phyloP scores from a whole-genome alignment of 1,284 basidiomycete species.

The Sphagnurus paluster region DNA sequence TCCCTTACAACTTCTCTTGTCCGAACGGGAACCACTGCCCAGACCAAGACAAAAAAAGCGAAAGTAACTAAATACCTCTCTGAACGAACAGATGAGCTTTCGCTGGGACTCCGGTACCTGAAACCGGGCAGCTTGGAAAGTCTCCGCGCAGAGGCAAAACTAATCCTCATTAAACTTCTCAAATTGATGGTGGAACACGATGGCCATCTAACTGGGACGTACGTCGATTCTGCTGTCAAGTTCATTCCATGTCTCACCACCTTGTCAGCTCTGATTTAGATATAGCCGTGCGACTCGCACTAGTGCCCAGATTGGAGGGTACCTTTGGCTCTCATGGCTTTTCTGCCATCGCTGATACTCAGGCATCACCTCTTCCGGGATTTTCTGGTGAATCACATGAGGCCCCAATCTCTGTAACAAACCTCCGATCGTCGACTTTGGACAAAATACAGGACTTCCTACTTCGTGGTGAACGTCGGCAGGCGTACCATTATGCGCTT shows the following conservation, averaged over 20 bases:
- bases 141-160: conserved; percentile 71
- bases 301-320: conserved; percentile 58
- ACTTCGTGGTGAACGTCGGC: conserved; percentile 79
- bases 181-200: conserved; percentile 85
- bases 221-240: conserved; percentile 44
- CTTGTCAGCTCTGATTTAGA: conserved; percentile 67
- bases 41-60: conserved; percentile 83
- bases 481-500: conserved; percentile 88
- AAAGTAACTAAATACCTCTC: conserved; percentile 76
- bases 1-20: conserved; percentile 68
- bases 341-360: conserved; percentile 25
- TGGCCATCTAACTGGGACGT: conserved; percentile 84
- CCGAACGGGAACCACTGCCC: conserved; percentile 59
- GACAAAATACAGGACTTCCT: conserved; percentile 80
- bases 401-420: conserved; percentile 46
- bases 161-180: conserved; percentile 74
- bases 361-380: conserved; percentile 14
- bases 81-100: conserved; percentile 74
- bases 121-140: conserved; percentile 51
- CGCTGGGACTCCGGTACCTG: conserved; percentile 75
- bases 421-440: conserved; percentile 61
- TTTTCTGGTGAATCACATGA: conserved; percentile 32
- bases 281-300: conserved; percentile 51
- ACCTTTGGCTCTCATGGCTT: conserved; percentile 24
- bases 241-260: conserved; percentile 15